phyloP scores from a whole-genome alignment of 306 rosid species.

The Phaseolus lunatus region DNA sequence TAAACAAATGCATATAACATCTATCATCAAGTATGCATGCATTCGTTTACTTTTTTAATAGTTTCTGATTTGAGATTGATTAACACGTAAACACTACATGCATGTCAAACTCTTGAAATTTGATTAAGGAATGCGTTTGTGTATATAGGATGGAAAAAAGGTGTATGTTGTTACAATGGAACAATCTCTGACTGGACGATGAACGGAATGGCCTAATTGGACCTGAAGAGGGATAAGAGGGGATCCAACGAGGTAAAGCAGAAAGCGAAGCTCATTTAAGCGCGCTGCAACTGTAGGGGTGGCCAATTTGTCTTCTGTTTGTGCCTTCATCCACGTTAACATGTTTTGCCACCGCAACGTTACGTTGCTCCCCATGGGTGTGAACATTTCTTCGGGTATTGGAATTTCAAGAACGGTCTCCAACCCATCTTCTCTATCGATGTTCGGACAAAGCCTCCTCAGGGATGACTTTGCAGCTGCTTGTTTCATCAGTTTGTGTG shows the following conservation, averaged over 20 bases:
- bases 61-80: too few relatives aligned
- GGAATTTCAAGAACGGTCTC: constrained; percentile 96
- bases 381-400: constrained; percentile 91
- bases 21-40: too few relatives aligned
- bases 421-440: constrained; percentile 83
- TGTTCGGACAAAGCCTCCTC: constrained; percentile 92
- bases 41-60: too few relatives aligned
- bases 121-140: neutral
- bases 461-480: constrained; percentile 45
- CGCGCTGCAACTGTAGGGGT: constrained; percentile 71
- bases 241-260: constrained; percentile 94
- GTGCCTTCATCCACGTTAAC: constrained; percentile 92
- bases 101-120: neutral
- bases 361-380: constrained; percentile 78
- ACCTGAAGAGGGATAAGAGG: constrained; percentile 97
- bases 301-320: constrained; percentile 73
- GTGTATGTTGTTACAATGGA: constrained; percentile 68
- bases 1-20: neutral
- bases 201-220: constrained; percentile 75
- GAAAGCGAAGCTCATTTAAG: constrained; percentile 78
- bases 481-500: constrained; percentile 50
- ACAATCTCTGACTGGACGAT: constrained; percentile 83
- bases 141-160: neutral
- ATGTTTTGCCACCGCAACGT: constrained; percentile 77
- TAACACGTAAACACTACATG: neutral